Evolutionary conservation across 164 flowering plant species (phyloP), one percentile per base, ranked within the genome.

Genomic region (Magnolia officinalis): DNA sequence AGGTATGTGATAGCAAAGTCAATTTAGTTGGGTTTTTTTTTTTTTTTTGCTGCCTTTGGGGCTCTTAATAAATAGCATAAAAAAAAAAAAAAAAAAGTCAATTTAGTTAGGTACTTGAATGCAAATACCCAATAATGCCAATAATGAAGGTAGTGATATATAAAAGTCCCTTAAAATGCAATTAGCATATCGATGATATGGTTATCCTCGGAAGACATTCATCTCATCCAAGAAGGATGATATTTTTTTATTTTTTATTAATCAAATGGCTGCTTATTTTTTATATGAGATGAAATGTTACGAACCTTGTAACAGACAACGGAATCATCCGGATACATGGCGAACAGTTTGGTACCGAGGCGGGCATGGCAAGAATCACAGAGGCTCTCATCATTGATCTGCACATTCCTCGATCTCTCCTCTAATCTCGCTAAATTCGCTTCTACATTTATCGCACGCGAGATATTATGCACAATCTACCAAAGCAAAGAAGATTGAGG

Each of bases 281-380:
- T 37, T 37, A 29, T 31, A 21, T 8, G 24, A 37, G 10, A 26
- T 18, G 61, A 72, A 75, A 66, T 29, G 61, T 55, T 8, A 86
- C 89, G 61, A 52, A 96, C 99, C 98, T 96, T 96, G 91, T 96
- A 96, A 83, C 99, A 96, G 50, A 94, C 96, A 72, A 94, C 79
- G 0, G 96, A 86, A 79, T 96, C 98, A 81, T 96, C 98, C 4
- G 99, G 99, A 75, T 92, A 96, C 97, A 96, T 94, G 50, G 99
- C 98, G 86, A 96, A 96, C 19, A 96, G 88, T 83, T 96, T 96
- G 51, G 99, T 96, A 67, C 99, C 98, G 74, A 96, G 95, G 31
- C 97, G 95, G 21, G 97, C 90, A 79, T 90, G 95, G 82, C 99
- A 96, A 82, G 98, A 96, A 85, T 94, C 98, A 79, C 99, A 96